These are phyloP conservation scores for Dactylellina haptotyla DNA, from an alignment of 2,329 filamentous ascomycete genomes.

Conservation along the genomic window DNA sequence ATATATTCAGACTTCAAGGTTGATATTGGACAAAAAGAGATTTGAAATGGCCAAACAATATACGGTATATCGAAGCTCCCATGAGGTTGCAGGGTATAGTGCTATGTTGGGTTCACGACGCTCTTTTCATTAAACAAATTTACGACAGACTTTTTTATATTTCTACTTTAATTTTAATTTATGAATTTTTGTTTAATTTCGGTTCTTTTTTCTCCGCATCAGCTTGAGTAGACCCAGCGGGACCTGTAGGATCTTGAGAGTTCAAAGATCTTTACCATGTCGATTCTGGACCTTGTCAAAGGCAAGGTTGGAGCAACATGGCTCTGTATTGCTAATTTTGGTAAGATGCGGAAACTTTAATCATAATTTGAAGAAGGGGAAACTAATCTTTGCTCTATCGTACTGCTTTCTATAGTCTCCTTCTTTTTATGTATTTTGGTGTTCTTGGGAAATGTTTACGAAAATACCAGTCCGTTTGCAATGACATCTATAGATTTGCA, in stretches of 20 bases:
- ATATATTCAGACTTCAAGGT: neutral
- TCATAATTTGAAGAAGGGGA: neutral
- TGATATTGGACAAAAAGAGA: neutral
- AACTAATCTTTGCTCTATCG: neutral
- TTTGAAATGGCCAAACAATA: neutral
- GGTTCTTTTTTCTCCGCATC: neutral
- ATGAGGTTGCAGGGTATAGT: neutral
- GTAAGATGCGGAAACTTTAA: neutral
- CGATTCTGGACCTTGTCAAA: neutral
- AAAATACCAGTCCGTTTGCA: conserved; percentile 1
- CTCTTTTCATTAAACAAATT: neutral
- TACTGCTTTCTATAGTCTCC: conserved; percentile 1
- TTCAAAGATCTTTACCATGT: neutral
- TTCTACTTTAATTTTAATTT: neutral
- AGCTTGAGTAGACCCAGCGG: too few relatives aligned
- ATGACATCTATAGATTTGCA: conserved; percentile 20
- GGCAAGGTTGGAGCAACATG: neutral
- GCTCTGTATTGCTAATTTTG: neutral
- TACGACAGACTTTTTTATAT: too few relatives aligned
- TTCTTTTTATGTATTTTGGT: conserved; percentile 18
- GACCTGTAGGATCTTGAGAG: neutral
- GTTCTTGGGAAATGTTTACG: conserved; percentile 19
- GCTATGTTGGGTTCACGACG: neutral
- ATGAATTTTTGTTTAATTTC: neutral
- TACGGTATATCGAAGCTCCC: neutral